Evolutionary conservation across 2,329 filamentous ascomycete genomes (phyloP).

Genomic region (Epichloe sp.): DNA sequence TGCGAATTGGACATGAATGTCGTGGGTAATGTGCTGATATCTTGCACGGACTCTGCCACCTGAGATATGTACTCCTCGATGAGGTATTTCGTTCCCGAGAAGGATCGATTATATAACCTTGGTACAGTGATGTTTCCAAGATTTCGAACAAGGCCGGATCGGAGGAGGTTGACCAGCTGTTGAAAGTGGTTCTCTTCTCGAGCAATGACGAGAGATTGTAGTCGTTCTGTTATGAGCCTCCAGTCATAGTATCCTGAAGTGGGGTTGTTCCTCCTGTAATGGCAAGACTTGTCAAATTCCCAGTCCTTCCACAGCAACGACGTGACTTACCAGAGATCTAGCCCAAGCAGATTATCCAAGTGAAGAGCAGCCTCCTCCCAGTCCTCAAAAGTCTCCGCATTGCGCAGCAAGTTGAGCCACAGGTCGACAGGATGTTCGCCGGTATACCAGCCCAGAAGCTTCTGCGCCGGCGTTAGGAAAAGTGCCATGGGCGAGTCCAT

Average conservation of each 20-base stretch:
- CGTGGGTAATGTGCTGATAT: conserved; percentile 56
- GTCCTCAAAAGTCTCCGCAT: conserved; percentile 63
- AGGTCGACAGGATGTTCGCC: conserved; percentile 50
- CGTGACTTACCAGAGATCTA: conserved; percentile 58
- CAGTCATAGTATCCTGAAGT: conserved; percentile 77
- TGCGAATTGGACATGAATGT: conserved; percentile 25
- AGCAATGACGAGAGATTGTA: conserved; percentile 56
- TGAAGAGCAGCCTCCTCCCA: conserved; percentile 77
- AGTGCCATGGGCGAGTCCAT: conserved; percentile 3
- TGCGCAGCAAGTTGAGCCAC: conserved; percentile 51
- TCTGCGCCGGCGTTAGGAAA: conserved; percentile 34
- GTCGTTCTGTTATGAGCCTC: conserved; percentile 64
- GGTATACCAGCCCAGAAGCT: conserved; percentile 53
- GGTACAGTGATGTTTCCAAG: conserved; percentile 81
- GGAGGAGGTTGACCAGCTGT: conserved; percentile 63
- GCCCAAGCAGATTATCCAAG: conserved; percentile 68
- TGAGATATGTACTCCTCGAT: conserved; percentile 86
- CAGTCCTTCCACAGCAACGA: too few species aligned
- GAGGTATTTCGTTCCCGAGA: conserved; percentile 76
- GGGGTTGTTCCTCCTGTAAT: conserved; percentile 61
- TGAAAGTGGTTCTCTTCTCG: conserved; percentile 61
- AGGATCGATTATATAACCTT: conserved; percentile 70
- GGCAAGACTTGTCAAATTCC: neutral
- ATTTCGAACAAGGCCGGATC: conserved; percentile 69
- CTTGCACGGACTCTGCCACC: conserved; percentile 67